These are phyloP conservation scores for Athelia psychrophila DNA, from an alignment of 1,284 basidiomycete species.

Conservation along the genomic window DNA sequence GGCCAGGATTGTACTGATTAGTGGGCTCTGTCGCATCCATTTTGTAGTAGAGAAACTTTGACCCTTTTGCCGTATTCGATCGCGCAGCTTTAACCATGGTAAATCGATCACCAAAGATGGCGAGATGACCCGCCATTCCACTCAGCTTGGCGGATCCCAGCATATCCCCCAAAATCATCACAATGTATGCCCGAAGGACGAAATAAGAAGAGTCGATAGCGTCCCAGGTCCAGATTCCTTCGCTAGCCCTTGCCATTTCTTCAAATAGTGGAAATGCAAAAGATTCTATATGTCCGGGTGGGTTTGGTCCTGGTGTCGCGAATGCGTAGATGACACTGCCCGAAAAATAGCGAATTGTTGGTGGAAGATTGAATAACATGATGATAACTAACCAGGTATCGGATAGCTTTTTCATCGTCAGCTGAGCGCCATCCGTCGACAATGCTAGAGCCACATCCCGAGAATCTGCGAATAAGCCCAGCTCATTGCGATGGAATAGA, in stretches of 20 bases:
- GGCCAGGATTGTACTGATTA: neutral
- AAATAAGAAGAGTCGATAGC: neutral
- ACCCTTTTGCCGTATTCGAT: neutral
- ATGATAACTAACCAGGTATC: neutral
- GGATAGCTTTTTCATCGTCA: slow-evolving; percentile 3
- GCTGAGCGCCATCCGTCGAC: slow-evolving; percentile 4
- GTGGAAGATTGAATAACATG: slow-evolving; percentile 1
- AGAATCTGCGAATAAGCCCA: neutral
- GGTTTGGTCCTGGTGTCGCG: neutral
- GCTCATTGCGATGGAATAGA: neutral
- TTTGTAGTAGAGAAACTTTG: neutral
- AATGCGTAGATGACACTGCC: neutral
- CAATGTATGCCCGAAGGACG: neutral
- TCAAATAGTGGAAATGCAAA: neutral
- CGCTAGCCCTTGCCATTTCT: slow-evolving; percentile 1
- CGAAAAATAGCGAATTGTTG: neutral
- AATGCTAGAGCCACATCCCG: slow-evolving; percentile 1
- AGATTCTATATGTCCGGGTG: neutral
- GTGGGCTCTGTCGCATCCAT: neutral
- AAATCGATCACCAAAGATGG: slow-evolving; percentile 2
- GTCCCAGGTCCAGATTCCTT: neutral
- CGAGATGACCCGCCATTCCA: slow-evolving; percentile 6
- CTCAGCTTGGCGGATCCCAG: neutral
- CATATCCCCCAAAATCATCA: neutral
- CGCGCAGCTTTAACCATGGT: slow-evolving; percentile 2